phyloP scores from a whole-genome alignment of 2,329 filamentous ascomycete genomes.

The Penicillium frequentans region DNA sequence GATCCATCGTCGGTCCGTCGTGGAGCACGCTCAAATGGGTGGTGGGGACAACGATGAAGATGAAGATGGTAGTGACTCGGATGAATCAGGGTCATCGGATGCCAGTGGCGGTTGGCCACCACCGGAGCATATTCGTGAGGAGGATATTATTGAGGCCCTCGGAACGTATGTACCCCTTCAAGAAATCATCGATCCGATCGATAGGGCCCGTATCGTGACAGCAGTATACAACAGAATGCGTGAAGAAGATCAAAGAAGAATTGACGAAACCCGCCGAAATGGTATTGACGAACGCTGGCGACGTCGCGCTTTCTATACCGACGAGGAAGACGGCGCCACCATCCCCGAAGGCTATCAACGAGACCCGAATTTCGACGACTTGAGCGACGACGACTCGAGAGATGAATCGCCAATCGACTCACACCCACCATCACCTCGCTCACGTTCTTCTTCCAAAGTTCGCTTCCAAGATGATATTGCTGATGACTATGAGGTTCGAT shows the following conservation, averaged over 20 bases:
- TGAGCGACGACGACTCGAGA: constrained; percentile 59
- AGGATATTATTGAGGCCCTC: constrained; percentile 45
- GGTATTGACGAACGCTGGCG: constrained; percentile 71
- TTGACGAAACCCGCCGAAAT: constrained; percentile 39
- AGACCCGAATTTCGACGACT: constrained; percentile 39
- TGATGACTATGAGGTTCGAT: constrained; percentile 68
- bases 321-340: constrained; percentile 77
- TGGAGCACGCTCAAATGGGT: constrained; percentile 1
- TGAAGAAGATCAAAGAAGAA: constrained; percentile 37
- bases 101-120: constrained; percentile 40
- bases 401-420: constrained; percentile 33
- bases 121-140: constrained; percentile 37
- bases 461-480: constrained; percentile 70
- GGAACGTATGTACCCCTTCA: constrained; percentile 43
- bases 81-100: constrained; percentile 28
- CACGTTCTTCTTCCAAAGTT: constrained; percentile 76
- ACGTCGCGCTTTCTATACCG: constrained; percentile 75
- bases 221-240: constrained; percentile 41
- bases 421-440: constrained; percentile 53
- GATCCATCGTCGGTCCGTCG: constrained; percentile 4
- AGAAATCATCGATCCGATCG: constrained; percentile 44
- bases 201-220: constrained; percentile 41
- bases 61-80: constrained; percentile 23
- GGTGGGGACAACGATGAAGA: constrained; percentile 22
- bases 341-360: constrained; percentile 61